phyloP scores from a whole-genome alignment of 2,329 filamentous ascomycete genomes.

The Cladosporium sp. region DNA sequence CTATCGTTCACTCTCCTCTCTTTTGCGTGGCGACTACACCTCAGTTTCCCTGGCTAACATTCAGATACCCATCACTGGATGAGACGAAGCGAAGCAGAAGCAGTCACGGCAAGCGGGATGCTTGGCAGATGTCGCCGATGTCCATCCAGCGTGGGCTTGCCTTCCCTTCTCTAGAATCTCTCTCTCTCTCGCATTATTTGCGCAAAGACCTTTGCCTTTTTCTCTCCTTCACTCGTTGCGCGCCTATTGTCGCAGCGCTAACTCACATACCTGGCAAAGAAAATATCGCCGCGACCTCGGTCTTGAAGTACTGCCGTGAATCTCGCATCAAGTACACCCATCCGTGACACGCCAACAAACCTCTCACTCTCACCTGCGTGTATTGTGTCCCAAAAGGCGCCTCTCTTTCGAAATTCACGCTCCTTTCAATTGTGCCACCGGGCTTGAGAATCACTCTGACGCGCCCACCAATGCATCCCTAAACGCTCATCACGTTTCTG shows the following conservation, averaged over 20 bases:
- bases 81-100: too few species aligned
- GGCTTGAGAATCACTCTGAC: background rate
- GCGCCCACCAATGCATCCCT: constrained; percentile 7
- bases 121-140: constrained; percentile 3
- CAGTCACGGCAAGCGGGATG: background rate
- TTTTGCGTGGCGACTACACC: too few species aligned
- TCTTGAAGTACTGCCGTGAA: background rate
- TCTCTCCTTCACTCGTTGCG: background rate
- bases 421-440: background rate
- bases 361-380: constrained; percentile 9
- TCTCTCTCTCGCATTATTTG: constrained; percentile 2
- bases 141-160: background rate
- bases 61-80: too few species aligned
- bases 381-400: background rate
- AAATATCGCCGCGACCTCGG: background rate
- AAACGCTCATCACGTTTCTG: background rate
- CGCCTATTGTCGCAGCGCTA: background rate
- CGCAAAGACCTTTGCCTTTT: background rate
- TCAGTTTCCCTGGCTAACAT: too few species aligned
- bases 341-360: background rate
- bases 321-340: background rate
- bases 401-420: background rate
- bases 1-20: too few species aligned
- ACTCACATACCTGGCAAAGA: background rate
- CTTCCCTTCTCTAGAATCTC: constrained; percentile 6